Evolutionary conservation across 2,329 filamentous ascomycete genomes (phyloP).

Genomic region (Ampelomyces quisqualis): DNA sequence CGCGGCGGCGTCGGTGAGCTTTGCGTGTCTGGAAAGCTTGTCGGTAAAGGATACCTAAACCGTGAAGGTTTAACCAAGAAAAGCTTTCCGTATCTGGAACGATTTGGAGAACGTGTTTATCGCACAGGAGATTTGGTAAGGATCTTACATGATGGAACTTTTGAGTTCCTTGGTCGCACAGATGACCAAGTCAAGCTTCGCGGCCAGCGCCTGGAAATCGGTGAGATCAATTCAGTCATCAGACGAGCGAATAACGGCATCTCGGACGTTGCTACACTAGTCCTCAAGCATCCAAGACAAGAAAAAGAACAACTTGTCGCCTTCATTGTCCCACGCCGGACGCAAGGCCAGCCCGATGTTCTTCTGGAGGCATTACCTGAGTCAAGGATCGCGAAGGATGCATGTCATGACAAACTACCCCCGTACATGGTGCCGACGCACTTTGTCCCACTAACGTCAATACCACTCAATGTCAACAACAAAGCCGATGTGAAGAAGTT

Average conservation of each 20-base stretch:
- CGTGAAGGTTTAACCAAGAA: slow-evolving; percentile 73
- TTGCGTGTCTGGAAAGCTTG: slow-evolving; percentile 81
- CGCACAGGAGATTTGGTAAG: slow-evolving; percentile 87
- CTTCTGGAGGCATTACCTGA: slow-evolving; percentile 20
- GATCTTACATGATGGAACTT: slow-evolving; percentile 74
- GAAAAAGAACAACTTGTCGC: slow-evolving; percentile 82
- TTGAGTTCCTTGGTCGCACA: slow-evolving; percentile 82
- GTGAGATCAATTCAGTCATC: slow-evolving; percentile 86
- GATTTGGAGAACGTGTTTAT: slow-evolving; percentile 61
- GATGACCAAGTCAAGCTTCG: slow-evolving; percentile 93
- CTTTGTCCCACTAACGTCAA: slow-evolving; percentile 67
- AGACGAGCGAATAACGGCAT: slow-evolving; percentile 59
- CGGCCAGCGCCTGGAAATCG: slow-evolving; percentile 84
- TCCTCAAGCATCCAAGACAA: slow-evolving; percentile 68
- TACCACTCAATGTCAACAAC: slow-evolving; percentile 86
- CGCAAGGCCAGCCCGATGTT: slow-evolving; percentile 21
- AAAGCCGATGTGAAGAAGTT: slow-evolving; percentile 78
- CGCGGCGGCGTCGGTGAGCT: slow-evolving; percentile 82
- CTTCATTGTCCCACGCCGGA: slow-evolving; percentile 55
- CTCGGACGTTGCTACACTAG: slow-evolving; percentile 72
- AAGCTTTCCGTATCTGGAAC: slow-evolving; percentile 67
- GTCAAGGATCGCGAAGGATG: slow-evolving; percentile 42
- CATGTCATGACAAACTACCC: slow-evolving; percentile 70
- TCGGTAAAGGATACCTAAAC: slow-evolving; percentile 87
- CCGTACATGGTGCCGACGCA: slow-evolving; percentile 91